phyloP scores from a whole-genome alignment of 495 filamentous ascomycete genomes.

The Daldinia grandis region DNA sequence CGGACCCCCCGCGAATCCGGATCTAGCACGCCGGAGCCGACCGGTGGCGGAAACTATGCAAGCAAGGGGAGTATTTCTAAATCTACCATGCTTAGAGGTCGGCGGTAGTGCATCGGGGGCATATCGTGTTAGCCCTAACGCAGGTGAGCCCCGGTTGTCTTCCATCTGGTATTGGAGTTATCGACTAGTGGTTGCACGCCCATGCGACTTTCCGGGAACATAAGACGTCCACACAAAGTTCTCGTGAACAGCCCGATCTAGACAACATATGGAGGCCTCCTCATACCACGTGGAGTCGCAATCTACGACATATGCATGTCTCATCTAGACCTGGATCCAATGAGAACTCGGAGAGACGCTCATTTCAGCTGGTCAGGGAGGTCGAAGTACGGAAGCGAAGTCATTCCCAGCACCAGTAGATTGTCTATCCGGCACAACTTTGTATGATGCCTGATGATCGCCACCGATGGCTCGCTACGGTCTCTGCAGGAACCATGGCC shows the following conservation, averaged over 20 bases:
- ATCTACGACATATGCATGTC: slow-evolving; percentile 42
- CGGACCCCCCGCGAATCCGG: slow-evolving; percentile 23
- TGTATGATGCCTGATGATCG: slow-evolving; percentile 12
- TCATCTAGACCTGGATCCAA: slow-evolving; percentile 34
- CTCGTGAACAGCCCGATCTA: slow-evolving; percentile 33
- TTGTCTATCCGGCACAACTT: slow-evolving; percentile 26
- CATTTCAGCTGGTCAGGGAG: slow-evolving; percentile 39
- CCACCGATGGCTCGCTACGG: slow-evolving; percentile 24
- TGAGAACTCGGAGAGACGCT: slow-evolving; percentile 14
- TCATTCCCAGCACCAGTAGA: slow-evolving; percentile 9
- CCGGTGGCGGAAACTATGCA: slow-evolving; percentile 3
- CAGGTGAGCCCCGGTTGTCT: slow-evolving; percentile 18
- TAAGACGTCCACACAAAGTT: slow-evolving; percentile 13
- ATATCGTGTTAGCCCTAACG: slow-evolving; percentile 6
- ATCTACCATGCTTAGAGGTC: neutral
- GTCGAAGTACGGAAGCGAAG: slow-evolving; percentile 18
- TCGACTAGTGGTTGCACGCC: slow-evolving; percentile 22
- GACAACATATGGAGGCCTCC: slow-evolving; percentile 31
- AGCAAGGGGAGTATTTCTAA: neutral
- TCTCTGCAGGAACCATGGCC: slow-evolving; percentile 30
- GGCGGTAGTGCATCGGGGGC: neutral
- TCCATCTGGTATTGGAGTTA: slow-evolving; percentile 24
- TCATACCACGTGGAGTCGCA: slow-evolving; percentile 34
- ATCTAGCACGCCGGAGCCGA: slow-evolving; percentile 20
- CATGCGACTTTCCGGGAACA: slow-evolving; percentile 35